Conservation (phyloP, 768 basidiomycete species). For the Punctularia strigosozonata region DNA sequence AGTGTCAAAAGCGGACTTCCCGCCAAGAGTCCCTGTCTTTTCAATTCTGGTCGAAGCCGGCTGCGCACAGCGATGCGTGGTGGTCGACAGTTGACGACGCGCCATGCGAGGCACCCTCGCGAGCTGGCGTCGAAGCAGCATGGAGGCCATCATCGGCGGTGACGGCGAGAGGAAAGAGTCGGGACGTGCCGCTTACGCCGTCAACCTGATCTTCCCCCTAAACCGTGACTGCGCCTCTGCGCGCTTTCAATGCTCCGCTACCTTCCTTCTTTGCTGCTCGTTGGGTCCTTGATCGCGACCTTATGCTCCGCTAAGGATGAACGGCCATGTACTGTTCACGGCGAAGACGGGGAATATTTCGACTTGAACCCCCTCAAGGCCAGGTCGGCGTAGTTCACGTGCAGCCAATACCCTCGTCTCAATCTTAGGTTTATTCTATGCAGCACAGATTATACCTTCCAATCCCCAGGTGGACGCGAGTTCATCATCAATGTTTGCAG, state of each 20-base stretch:
- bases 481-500: slow-evolving; percentile 59
- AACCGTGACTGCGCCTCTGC: background rate
- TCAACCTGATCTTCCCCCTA: background rate
- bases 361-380: slow-evolving; percentile 53
- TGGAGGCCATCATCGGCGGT: slow-evolving; percentile 46
- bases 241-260: background rate
- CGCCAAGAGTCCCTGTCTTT: slow-evolving; percentile 18
- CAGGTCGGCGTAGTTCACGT: slow-evolving; percentile 26
- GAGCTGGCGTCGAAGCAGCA: slow-evolving; percentile 51
- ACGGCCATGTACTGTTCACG: slow-evolving; percentile 48
- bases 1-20: slow-evolving; percentile 46
- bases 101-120: slow-evolving; percentile 23
- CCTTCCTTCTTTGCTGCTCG: slow-evolving; percentile 3
- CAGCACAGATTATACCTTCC: slow-evolving; percentile 56
- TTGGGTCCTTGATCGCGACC: background rate
- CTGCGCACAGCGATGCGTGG: slow-evolving; percentile 22
- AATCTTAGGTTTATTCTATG: slow-evolving; percentile 5
- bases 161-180: too few relatives aligned
- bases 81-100: slow-evolving; percentile 26
- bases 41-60: too few relatives aligned
- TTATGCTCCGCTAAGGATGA: slow-evolving; percentile 23
- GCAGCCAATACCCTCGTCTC: background rate
- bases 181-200: background rate
- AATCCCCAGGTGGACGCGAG: slow-evolving; percentile 31
- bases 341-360: slow-evolving; percentile 47